These are phyloP conservation scores for Physcomitrium patens DNA, from an alignment of 225 moss, liverwort and hornwort species.

Conservation along the genomic window DNA sequence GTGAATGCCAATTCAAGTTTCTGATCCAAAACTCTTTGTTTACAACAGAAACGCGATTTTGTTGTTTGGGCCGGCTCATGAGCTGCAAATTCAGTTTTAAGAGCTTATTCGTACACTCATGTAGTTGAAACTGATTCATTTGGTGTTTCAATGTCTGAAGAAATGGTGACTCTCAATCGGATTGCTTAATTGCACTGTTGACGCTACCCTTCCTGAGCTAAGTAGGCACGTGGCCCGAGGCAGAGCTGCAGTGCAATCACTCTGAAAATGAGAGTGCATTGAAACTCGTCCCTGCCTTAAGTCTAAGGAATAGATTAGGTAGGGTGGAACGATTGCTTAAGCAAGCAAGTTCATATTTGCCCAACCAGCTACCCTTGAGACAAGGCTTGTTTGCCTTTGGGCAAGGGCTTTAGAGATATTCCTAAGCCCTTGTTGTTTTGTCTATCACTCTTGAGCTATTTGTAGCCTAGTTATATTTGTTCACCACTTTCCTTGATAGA, in stretches of 20 bases:
- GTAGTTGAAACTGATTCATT: neutral
- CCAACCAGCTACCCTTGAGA: neutral
- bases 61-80: neutral
- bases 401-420: constrained; percentile 2
- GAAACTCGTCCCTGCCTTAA: neutral
- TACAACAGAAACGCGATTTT: neutral
- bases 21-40: neutral
- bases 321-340: constrained; percentile 30
- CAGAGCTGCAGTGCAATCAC: neutral
- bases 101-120: neutral
- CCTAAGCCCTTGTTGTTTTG: constrained; percentile 40
- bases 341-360: neutral
- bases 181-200: neutral
- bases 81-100: neutral
- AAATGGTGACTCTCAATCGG: neutral
- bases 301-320: neutral
- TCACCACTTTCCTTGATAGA: no score
- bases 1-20: neutral
- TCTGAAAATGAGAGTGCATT: neutral
- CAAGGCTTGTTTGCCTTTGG: neutral
- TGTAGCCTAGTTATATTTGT: no score
- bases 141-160: neutral
- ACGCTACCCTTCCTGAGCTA: constrained; percentile 41
- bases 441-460: constrained; percentile 45
- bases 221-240: neutral